Base-by-base conservation (phyloP, 257 asterid species). In the Rehmannia glutinosa region DNA sequence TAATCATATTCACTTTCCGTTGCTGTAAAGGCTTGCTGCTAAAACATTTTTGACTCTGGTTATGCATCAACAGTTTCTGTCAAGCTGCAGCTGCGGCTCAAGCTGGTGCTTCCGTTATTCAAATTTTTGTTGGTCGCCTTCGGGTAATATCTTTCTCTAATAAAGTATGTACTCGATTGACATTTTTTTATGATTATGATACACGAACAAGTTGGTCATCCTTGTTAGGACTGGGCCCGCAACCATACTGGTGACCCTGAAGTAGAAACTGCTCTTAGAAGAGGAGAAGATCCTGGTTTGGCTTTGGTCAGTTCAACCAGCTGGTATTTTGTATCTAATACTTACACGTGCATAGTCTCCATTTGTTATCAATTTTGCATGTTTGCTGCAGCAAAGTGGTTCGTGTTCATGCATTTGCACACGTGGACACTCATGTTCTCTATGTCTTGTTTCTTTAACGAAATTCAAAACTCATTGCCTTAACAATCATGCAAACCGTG, bases 21-120 rank as follows among this genome's bases (percentile, higher is more conserved):
- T 39, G 52, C 61, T 56, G 49, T 70, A n/a, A n/a, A 19, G 24
- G 35, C 27, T 61, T 61, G 20, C 57, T 41, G 9, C 23, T 50
- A 27, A 46, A 24, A 63, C 46, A 21, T n/a, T 43, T 71, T 55
- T 72, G 27, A 41, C 6, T 21, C 62, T n/a, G 20, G 69, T 54
- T 75, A 32, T 75, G 76, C 69, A 41, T 78, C 65, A 65, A 58
- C 87, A 89, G 96, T 77, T 87, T 91, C 73, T 85, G 89, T 79
- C 97, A 90, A 87, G 97, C 97, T 65, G 99, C 97, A 52, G 97
- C 97, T 66, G 99, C 99, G 61, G 97, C 97, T 76, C 99, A 94
- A 81, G 99, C 97, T 66, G 97, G 97, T 77, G 90, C 99, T 69
- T 88, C 97, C 5, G 99, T 94, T 62, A 94, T 94, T 81, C 99